A percentile compares a stretch with the other conserved stretches of the same genome.
These are phyloP conservation scores for Pseudognaphalium luteoalbum DNA, from an alignment of 129 eudicot genomes.

Conservation along the genomic window DNA sequence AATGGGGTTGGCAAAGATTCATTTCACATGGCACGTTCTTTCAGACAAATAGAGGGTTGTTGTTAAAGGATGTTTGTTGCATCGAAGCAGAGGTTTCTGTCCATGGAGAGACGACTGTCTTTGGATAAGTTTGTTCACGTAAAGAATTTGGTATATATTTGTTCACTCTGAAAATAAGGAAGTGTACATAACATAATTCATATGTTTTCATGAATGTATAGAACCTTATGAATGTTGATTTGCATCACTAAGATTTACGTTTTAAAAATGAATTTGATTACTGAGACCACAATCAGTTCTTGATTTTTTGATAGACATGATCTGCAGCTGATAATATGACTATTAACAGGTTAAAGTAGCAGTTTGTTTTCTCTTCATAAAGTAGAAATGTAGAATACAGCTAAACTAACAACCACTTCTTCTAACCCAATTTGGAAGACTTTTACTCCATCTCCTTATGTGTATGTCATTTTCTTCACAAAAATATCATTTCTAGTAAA, in stretches of 20 bases:
- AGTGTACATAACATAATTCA: neutral
- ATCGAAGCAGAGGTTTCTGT: slow-evolving; percentile 55
- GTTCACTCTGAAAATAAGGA: slow-evolving; percentile 6
- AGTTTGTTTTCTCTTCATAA: no score
- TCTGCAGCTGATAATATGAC: no score
- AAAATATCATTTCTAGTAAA: no score
- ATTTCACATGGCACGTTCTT: slow-evolving; percentile 35
- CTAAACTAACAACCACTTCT: no score
- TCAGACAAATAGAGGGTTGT: slow-evolving; percentile 28
- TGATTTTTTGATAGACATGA: no score
- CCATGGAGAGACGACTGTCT: slow-evolving; percentile 36
- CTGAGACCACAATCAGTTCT: no score
- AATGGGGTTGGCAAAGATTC: slow-evolving; percentile 54
- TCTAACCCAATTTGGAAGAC: no score
- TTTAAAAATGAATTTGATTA: neutral
- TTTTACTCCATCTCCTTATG: no score
- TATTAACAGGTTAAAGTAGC: no score
- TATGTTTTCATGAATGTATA: neutral
- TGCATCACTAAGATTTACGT: neutral
- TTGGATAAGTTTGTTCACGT: slow-evolving; percentile 11
- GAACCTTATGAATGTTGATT: neutral
- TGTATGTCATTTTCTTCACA: no score
- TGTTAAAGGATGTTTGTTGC: slow-evolving; percentile 41
- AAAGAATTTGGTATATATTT: neutral
- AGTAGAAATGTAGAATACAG: no score